Evolutionary conservation across 2,329 filamentous ascomycete genomes (phyloP).

Genomic region (Aspergillus carbonarius): DNA sequence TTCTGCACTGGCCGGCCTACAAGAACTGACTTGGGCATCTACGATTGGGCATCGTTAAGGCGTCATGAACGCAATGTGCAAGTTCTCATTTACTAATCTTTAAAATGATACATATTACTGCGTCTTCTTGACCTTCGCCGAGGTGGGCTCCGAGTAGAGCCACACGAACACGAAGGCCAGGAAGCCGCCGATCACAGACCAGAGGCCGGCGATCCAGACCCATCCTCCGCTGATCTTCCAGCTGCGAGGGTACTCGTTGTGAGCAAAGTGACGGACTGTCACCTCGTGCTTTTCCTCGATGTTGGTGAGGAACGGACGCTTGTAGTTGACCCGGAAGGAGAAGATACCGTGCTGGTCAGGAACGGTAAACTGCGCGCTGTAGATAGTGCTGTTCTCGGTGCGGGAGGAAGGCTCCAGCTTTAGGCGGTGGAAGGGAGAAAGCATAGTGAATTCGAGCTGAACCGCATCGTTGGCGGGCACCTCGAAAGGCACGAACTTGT

Average conservation of each 20-base stretch:
- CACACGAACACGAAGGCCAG: conserved; percentile 81
- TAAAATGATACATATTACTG: conserved; percentile 36
- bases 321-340: conserved; percentile 97
- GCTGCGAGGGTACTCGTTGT: conserved; percentile 93
- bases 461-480: conserved; percentile 69
- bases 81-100: conserved; percentile 11
- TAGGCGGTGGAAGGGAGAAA: conserved; percentile 93
- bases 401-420: conserved; percentile 60
- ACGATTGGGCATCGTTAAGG: conserved; percentile 1
- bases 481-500: conserved; percentile 72
- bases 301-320: conserved; percentile 84
- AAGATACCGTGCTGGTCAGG: conserved; percentile 99
- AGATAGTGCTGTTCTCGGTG: conserved; percentile 69
- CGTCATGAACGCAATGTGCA: neutral
- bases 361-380: conserved; percentile 71
- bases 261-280: conserved; percentile 92
- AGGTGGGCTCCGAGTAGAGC: conserved; percentile 69
- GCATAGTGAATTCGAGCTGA: conserved; percentile 98
- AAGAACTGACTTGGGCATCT: neutral
- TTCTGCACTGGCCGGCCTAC: neutral
- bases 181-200: conserved; percentile 79
- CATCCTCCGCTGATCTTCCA: conserved; percentile 87
- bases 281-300: conserved; percentile 94
- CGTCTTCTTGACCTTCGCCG: conserved; percentile 48
- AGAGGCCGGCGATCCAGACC: conserved; percentile 91